These are phyloP conservation scores for Grammothele lineata DNA, from an alignment of 768 basidiomycete species.

Conservation along the genomic window DNA sequence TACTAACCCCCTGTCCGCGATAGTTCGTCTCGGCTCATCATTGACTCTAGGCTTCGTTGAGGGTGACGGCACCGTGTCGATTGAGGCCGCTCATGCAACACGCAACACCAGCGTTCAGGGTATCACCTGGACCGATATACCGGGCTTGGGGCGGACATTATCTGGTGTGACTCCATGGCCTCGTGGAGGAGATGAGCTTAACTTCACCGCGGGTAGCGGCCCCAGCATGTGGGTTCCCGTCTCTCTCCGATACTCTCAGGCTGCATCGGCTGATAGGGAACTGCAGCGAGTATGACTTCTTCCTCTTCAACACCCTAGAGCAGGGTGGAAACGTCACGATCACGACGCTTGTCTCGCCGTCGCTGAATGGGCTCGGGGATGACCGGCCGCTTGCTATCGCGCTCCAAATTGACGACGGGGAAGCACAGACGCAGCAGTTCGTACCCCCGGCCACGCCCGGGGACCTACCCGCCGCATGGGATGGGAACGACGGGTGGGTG, in stretches of 20 bases:
- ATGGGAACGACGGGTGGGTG: constrained; percentile 45
- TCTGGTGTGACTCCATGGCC: constrained; percentile 62
- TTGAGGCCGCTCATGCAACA: constrained; percentile 60
- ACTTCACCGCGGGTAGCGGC: constrained; percentile 59
- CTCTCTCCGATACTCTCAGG: not conserved
- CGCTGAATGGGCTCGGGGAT: constrained; percentile 46
- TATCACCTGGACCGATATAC: constrained; percentile 55
- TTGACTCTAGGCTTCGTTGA: constrained; percentile 50
- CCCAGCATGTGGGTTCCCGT: constrained; percentile 46
- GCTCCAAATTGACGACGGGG: constrained; percentile 44
- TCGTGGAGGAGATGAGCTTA: constrained; percentile 42
- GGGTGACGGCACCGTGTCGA: constrained; percentile 56
- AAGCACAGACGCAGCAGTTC: constrained; percentile 41
- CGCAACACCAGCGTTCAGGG: constrained; percentile 44
- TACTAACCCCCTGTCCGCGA: too few species aligned
- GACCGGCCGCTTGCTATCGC: constrained; percentile 50
- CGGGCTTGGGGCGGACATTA: constrained; percentile 54
- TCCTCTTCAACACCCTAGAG: constrained; percentile 47
- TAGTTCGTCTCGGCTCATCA: not conserved
- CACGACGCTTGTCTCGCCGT: constrained; percentile 46
- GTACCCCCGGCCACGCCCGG: constrained; percentile 45
- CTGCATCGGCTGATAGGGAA: not conserved
- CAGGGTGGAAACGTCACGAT: constrained; percentile 42
- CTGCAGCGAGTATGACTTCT: constrained; percentile 61
- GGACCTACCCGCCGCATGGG: constrained; percentile 42